These are phyloP conservation scores for Capsicum baccatum DNA, from an alignment of 257 asterid species.

Conservation along the genomic window DNA sequence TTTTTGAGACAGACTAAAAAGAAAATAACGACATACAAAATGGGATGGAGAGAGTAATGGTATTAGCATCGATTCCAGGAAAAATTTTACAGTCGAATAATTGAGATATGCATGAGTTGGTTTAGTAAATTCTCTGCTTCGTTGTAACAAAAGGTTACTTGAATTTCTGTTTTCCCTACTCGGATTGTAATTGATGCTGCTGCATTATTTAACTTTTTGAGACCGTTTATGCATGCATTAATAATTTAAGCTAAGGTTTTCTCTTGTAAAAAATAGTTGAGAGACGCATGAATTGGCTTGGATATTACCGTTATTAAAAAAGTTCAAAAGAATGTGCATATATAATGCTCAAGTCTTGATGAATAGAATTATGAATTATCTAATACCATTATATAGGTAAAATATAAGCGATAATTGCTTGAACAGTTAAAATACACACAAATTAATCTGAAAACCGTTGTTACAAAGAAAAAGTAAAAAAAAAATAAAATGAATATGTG, in stretches of 20 bases:
- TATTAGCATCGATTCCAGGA: no score
- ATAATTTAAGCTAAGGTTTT: no score
- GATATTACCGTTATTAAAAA: not conserved
- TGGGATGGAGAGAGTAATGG: no score
- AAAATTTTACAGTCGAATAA: not conserved
- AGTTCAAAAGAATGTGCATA: not conserved
- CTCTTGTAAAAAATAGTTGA: no score
- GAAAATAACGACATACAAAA: no score
- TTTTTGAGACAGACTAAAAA: no score
- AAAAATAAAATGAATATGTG: not conserved
- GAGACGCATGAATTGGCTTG: not conserved
- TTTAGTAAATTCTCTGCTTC: not conserved
- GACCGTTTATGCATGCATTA: no score
- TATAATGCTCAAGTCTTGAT: not conserved
- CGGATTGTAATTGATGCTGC: not conserved
- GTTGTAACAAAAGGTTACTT: not conserved
- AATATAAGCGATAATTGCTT: fast-evolving
- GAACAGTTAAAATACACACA: not conserved
- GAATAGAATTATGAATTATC: not conserved
- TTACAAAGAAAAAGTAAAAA: not conserved
- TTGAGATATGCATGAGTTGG: not conserved
- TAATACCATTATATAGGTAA: fast-evolving
- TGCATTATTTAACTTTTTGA: no score
- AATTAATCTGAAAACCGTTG: fast-evolving
- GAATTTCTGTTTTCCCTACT: not conserved